phyloP scores from a whole-genome alignment of 306 rosid genomes.

The Herpetospermum pedunculosum region DNA sequence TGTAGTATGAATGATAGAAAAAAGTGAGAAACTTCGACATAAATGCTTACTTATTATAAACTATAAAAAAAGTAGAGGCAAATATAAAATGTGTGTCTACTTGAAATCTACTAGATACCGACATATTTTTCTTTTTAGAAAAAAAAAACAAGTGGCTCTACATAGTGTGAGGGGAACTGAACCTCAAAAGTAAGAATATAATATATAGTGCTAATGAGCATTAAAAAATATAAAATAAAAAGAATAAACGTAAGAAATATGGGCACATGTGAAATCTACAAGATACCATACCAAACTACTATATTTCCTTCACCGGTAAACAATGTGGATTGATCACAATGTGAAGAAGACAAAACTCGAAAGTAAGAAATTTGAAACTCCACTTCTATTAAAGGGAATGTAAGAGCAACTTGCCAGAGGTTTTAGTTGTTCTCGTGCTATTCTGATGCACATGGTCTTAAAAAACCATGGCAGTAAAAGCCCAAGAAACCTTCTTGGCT shows the following conservation, averaged over 20 bases:
- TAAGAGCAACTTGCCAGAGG: not conserved
- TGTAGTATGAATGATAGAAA: slow-evolving; percentile 1
- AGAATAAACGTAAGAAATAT: not conserved
- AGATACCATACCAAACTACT: not conserved
- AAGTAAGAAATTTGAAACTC: not conserved
- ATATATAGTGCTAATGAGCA: not conserved
- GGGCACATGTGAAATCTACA: not conserved
- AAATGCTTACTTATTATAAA: not conserved
- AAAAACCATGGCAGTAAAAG: not conserved
- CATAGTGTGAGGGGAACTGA: not conserved
- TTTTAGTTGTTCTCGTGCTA: not conserved
- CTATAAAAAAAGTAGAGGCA: not conserved
- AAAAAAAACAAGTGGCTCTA: not conserved
- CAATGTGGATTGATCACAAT: not conserved
- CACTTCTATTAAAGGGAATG: not conserved
- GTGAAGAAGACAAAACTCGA: not conserved
- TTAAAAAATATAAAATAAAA: not conserved
- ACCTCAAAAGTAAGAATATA: not conserved
- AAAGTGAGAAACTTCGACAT: not conserved
- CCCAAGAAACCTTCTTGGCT: not conserved
- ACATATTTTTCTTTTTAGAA: not conserved
- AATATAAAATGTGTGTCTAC: not conserved
- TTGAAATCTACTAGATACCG: slow-evolving; percentile 1
- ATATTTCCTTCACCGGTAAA: not conserved
- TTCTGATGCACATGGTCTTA: not conserved